Conservation (phyloP, 2,329 filamentous ascomycete genomes). For the Magnaporthales sp. region DNA sequence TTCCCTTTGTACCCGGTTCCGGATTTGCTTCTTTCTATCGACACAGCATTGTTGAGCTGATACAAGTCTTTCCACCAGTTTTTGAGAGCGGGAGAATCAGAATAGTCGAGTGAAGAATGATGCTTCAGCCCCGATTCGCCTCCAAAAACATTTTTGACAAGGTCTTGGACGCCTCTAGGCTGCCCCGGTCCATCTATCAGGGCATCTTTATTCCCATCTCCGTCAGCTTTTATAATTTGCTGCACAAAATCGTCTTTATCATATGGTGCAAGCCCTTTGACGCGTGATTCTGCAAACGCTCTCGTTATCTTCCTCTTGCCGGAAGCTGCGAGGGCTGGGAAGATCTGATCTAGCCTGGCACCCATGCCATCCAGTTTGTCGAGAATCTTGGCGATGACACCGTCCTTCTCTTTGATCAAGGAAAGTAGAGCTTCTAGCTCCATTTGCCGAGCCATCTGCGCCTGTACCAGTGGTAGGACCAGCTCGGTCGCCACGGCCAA, state of each 20-base stretch:
- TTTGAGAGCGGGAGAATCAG: slow-evolving; percentile 27
- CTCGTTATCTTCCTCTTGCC: slow-evolving; percentile 35
- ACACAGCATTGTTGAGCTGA: slow-evolving; percentile 5
- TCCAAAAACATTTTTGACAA: slow-evolving; percentile 35
- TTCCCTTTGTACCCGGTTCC: slow-evolving; percentile 11
- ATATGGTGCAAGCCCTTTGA: slow-evolving; percentile 45
- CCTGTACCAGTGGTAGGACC: slow-evolving; percentile 42
- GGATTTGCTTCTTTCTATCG: slow-evolving; percentile 8
- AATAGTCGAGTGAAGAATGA: slow-evolving; percentile 18
- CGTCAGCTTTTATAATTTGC: slow-evolving; percentile 3
- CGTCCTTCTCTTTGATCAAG: slow-evolving; percentile 40
- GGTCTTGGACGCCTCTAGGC: slow-evolving; percentile 21
- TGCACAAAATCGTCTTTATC: slow-evolving; percentile 29
- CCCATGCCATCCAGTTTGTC: slow-evolving; percentile 46
- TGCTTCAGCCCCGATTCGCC: slow-evolving; percentile 20
- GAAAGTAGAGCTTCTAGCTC: slow-evolving; percentile 34
- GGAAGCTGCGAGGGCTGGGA: slow-evolving; percentile 32
- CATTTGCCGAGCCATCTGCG: slow-evolving; percentile 28
- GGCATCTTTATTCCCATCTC: not conserved
- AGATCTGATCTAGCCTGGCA: slow-evolving; percentile 43
- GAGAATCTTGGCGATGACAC: slow-evolving; percentile 37
- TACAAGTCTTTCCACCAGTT: slow-evolving; percentile 41
- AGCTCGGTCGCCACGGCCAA: slow-evolving; percentile 37
- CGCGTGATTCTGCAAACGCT: slow-evolving; percentile 33
- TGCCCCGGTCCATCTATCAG: slow-evolving; percentile 9